Evolutionary conservation across 2,329 filamentous ascomycete species (phyloP).

Genomic region (Colletotrichum cuscutae): DNA sequence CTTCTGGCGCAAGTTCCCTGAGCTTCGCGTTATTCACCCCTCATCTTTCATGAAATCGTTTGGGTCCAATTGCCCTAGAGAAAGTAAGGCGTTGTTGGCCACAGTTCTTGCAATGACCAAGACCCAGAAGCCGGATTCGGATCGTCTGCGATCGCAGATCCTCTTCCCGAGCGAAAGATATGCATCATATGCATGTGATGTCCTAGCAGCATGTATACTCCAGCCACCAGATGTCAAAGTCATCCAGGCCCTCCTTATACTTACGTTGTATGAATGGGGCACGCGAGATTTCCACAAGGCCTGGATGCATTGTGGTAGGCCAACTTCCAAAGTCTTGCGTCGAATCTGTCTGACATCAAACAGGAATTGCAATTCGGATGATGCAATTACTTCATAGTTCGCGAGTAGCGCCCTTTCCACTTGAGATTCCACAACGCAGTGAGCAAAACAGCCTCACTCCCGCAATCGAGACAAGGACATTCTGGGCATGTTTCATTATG

Average conservation of each 20-base stretch:
- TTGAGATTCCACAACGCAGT: constrained; percentile 38
- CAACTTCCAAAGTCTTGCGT: neutral
- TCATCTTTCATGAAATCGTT: constrained; percentile 43
- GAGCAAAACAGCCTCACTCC: constrained; percentile 38
- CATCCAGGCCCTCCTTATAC: constrained; percentile 51
- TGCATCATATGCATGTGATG: constrained; percentile 41
- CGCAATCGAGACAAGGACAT: constrained; percentile 51
- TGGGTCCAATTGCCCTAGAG: constrained; percentile 34
- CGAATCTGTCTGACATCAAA: neutral
- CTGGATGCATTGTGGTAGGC: constrained; percentile 52
- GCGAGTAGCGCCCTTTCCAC: constrained; percentile 41
- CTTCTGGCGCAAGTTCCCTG: constrained; percentile 47
- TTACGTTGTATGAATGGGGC: constrained; percentile 55
- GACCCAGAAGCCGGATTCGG: constrained; percentile 44
- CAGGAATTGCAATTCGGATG: constrained; percentile 50
- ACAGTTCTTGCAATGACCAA: constrained; percentile 44
- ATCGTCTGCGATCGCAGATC: constrained; percentile 42
- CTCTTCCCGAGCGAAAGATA: constrained; percentile 47
- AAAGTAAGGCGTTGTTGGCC: constrained; percentile 43
- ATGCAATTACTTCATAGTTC: constrained; percentile 49
- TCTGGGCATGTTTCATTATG: constrained; percentile 58
- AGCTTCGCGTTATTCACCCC: constrained; percentile 46
- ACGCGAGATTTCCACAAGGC: constrained; percentile 53
- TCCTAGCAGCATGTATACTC: constrained; percentile 41
- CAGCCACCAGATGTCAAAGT: constrained; percentile 45